These are phyloP conservation scores for Erodium texanum DNA, from an alignment of 441 rosid genomes.

Conservation along the genomic window DNA sequence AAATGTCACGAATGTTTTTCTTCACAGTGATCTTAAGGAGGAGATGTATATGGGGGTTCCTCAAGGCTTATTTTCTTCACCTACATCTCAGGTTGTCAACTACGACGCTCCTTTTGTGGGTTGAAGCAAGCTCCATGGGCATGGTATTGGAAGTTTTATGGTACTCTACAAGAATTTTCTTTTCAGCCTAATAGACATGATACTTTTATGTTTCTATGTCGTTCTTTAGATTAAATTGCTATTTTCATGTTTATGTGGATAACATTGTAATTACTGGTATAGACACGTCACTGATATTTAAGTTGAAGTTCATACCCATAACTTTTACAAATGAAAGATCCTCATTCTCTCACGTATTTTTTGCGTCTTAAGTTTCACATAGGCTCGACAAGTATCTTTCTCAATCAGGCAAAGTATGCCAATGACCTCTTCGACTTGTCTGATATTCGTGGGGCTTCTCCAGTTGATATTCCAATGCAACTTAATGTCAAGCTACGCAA, in stretches of 20 bases:
- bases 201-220: neutral
- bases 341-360: neutral
- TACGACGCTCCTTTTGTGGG: neutral
- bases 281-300: neutral
- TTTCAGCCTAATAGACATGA: neutral
- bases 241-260: neutral
- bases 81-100: neutral
- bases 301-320: neutral
- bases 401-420: neutral
- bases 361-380: neutral
- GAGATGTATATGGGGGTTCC: neutral
- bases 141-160: neutral
- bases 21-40: neutral
- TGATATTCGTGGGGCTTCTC: neutral
- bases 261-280: neutral
- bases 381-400: neutral
- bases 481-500: neutral
- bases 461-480: neutral
- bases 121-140: neutral
- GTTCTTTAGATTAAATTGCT: neutral
- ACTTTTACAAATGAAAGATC: neutral
- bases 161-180: neutral
- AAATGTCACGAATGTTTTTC: neutral
- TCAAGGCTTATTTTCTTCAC: neutral
- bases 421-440: neutral